Conservation (phyloP, 345 rosid genomes). For the Eutrema japonicum region DNA sequence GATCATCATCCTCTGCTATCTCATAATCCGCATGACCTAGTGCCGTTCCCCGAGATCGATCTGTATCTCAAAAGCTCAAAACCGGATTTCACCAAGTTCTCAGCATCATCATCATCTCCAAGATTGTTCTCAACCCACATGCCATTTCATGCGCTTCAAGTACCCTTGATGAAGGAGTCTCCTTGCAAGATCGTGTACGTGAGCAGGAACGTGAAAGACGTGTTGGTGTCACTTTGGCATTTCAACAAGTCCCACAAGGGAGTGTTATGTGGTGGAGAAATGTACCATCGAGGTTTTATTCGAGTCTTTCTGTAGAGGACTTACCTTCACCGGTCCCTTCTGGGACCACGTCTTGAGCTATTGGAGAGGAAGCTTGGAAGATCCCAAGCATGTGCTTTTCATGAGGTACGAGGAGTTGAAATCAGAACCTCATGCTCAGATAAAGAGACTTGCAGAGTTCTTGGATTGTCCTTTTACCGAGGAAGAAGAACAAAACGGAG, state of each 20-base stretch:
- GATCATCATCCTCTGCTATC: conserved; percentile 44
- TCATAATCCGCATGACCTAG: conserved; percentile 29
- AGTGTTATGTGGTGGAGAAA: not conserved
- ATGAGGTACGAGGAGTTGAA: conserved; percentile 53
- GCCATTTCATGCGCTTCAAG: conserved; percentile 20
- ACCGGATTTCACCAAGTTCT: conserved; percentile 5
- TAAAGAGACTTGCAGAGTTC: conserved; percentile 47
- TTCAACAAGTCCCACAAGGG: not conserved
- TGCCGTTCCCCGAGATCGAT: conserved; percentile 23
- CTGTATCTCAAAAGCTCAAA: not conserved
- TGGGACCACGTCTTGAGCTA: conserved; percentile 61
- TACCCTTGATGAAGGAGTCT: not conserved
- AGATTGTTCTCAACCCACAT: conserved; percentile 39
- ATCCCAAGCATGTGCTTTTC: conserved; percentile 43
- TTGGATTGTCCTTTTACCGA: conserved; percentile 48
- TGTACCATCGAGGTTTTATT: conserved; percentile 32
- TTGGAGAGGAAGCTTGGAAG: conserved; percentile 54
- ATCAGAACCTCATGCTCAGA: conserved; percentile 24
- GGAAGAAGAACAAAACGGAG: conserved; percentile 41
- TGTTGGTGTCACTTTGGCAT: conserved; percentile 40
- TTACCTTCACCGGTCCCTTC: conserved; percentile 47
- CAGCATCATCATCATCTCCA: conserved; percentile 21
- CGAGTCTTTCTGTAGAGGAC: conserved; percentile 48
- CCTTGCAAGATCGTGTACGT: conserved; percentile 40
- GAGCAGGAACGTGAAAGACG: conserved; percentile 40